These are phyloP conservation scores for Cordyceps militaris DNA, from an alignment of 2,329 filamentous ascomycete genomes.

Conservation along the genomic window DNA sequence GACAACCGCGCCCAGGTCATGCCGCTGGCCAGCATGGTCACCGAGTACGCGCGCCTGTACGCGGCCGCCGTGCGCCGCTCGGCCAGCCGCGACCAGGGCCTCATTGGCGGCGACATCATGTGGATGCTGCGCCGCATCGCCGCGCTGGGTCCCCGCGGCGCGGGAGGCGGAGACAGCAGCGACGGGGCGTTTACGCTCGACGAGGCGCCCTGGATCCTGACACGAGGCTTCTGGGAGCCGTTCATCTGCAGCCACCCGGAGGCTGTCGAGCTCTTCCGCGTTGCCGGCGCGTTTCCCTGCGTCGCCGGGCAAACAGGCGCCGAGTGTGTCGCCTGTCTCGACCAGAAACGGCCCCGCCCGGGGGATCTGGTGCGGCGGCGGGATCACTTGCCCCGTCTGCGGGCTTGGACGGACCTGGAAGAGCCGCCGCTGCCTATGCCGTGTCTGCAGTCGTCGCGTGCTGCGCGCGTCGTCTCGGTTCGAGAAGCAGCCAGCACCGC, in stretches of 20 bases:
- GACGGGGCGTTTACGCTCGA: slow-evolving; percentile 18
- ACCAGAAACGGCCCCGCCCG: no score
- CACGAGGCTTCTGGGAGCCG: slow-evolving; percentile 25
- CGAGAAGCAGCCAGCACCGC: background rate
- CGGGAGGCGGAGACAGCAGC: background rate
- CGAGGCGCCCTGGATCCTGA: slow-evolving; percentile 15
- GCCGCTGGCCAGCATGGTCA: slow-evolving; percentile 28
- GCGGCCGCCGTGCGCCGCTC: background rate
- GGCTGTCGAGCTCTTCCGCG: slow-evolving; percentile 22
- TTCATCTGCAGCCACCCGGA: slow-evolving; percentile 25
- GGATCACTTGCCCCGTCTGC: background rate
- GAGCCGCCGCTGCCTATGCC: background rate
- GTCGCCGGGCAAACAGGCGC: background rate
- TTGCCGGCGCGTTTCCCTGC: slow-evolving; percentile 21
- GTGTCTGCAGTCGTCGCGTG: background rate
- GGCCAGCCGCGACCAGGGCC: slow-evolving; percentile 11
- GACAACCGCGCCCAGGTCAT: slow-evolving; percentile 22
- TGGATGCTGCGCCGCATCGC: slow-evolving; percentile 30
- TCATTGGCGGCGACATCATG: slow-evolving; percentile 24
- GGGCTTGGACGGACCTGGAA: background rate
- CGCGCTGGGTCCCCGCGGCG: slow-evolving; percentile 1
- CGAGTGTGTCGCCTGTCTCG: background rate
- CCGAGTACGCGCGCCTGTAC: slow-evolving; percentile 24
- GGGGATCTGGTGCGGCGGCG: no score
- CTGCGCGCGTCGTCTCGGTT: background rate